A percentile compares a stretch with the other conserved stretches of the same genome.
Conservation (phyloP, 2,329 filamentous ascomycete genomes). For the Dendryphion nanum region DNA sequence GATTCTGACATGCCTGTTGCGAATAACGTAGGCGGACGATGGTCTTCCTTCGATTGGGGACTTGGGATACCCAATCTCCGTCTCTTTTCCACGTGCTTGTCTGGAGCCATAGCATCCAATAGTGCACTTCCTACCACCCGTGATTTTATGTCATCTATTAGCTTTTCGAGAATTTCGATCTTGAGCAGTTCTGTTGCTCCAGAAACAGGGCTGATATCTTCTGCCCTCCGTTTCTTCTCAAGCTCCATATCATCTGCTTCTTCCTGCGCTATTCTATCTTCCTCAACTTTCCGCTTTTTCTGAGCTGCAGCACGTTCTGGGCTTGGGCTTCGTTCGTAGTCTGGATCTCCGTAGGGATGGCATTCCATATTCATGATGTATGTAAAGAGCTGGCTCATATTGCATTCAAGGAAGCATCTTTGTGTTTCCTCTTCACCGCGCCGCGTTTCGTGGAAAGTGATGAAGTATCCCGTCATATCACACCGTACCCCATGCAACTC, state of each 20-base stretch:
- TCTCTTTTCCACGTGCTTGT: constrained; percentile 75
- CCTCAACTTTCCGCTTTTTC: constrained; percentile 62
- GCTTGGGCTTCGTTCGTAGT: constrained; percentile 57
- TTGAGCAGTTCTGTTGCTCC: constrained; percentile 79
- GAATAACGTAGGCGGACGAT: constrained; percentile 56
- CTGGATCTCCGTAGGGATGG: constrained; percentile 65
- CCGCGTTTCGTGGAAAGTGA: constrained; percentile 80
- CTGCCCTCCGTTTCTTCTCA: constrained; percentile 83
- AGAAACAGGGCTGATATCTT: constrained; percentile 83
- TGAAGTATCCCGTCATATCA: constrained; percentile 85
- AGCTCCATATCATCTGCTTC: constrained; percentile 82
- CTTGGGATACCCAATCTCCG: constrained; percentile 75
- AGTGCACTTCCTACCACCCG: constrained; percentile 80
- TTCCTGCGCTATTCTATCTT: constrained; percentile 66
- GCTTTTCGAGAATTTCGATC: constrained; percentile 78
- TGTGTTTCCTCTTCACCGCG: constrained; percentile 77
- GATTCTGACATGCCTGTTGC: constrained; percentile 55
- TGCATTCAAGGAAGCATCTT: constrained; percentile 73
- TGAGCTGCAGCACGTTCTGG: constrained; percentile 49
- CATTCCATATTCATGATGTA: constrained; percentile 92
- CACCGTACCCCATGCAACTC: constrained; percentile 77
- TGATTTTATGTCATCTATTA: constrained; percentile 84
- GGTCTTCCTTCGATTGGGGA: constrained; percentile 58
- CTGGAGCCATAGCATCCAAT: constrained; percentile 78
- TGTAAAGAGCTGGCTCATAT: constrained; percentile 84